Evolutionary conservation across 139 green algal genomes (phyloP).

Genomic region (Ettlia oleoabundans): DNA sequence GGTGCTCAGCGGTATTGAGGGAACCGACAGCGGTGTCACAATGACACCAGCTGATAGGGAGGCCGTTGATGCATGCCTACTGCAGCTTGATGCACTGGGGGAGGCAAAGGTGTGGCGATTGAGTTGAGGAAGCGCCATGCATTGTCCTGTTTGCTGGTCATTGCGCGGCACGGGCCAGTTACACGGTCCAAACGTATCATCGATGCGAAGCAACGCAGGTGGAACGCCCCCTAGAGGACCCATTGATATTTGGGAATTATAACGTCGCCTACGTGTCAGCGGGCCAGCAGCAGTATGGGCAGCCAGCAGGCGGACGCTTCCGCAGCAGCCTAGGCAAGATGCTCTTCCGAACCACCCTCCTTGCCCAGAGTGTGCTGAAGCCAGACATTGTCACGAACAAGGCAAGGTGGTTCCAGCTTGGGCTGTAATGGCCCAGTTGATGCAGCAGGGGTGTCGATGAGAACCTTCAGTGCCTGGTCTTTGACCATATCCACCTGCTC

Average conservation of each 20-base stretch:
- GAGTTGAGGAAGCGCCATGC: not conserved
- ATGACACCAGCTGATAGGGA: constrained; percentile 21
- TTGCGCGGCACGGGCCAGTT: not conserved
- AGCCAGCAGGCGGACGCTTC: constrained; percentile 68
- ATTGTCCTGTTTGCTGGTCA: not conserved
- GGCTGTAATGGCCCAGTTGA: no score
- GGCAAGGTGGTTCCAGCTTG: constrained; percentile 36
- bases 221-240: constrained; percentile 68
- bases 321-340: constrained; percentile 57
- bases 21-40: constrained; percentile 62
- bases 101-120: constrained; percentile 6
- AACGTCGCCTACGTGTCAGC: constrained; percentile 62
- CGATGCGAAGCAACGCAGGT: constrained; percentile 30
- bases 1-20: no score
- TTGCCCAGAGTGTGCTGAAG: constrained; percentile 77
- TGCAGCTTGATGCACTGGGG: constrained; percentile 55
- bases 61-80: constrained; percentile 52
- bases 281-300: constrained; percentile 41
- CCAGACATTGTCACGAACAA: constrained; percentile 81
- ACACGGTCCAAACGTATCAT: not conserved
- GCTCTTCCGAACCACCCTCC: constrained; percentile 71
- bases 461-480: no score
- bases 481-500: no score
- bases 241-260: constrained; percentile 81
- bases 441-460: no score